Conservation (phyloP, 768 basidiomycete genomes). For the Amanita pallidorosea region DNA sequence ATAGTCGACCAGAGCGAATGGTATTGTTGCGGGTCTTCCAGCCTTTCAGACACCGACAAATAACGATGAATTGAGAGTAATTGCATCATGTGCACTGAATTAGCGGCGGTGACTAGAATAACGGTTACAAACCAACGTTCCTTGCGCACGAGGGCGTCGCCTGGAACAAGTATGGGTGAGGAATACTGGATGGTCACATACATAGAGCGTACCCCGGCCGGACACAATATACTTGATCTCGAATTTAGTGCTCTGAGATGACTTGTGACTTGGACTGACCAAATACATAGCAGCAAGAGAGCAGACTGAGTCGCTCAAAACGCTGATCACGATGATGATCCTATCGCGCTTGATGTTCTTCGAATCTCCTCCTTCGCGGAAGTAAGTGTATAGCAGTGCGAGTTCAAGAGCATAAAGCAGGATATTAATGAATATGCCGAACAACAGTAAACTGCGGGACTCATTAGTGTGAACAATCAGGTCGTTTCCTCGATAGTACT, state of each 20-base stretch:
- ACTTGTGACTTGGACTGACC: neutral
- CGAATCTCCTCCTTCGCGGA: neutral
- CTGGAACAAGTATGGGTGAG: neutral
- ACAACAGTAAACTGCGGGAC: neutral
- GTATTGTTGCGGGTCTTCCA: neutral
- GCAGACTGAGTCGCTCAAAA: neutral
- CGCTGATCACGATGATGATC: neutral
- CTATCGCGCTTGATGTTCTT: neutral
- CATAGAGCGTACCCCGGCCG: neutral
- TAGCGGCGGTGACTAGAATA: neutral
- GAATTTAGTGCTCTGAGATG: neutral
- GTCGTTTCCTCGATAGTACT: neutral
- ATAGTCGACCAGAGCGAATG: neutral
- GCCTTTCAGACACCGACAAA: neutral
- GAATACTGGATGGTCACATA: neutral
- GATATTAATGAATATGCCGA: neutral
- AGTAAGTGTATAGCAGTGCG: neutral
- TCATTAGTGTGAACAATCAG: neutral
- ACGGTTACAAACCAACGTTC: neutral
- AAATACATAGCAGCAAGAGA: neutral
- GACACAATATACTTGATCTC: neutral
- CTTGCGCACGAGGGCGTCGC: neutral
- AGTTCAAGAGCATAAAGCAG: constrained; percentile 1
- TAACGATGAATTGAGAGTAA: neutral
- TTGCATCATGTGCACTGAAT: neutral